Evolutionary conservation across 192 early-diverging fungal genomes (phyloP).

Genomic region (Diversispora eburnea): DNA sequence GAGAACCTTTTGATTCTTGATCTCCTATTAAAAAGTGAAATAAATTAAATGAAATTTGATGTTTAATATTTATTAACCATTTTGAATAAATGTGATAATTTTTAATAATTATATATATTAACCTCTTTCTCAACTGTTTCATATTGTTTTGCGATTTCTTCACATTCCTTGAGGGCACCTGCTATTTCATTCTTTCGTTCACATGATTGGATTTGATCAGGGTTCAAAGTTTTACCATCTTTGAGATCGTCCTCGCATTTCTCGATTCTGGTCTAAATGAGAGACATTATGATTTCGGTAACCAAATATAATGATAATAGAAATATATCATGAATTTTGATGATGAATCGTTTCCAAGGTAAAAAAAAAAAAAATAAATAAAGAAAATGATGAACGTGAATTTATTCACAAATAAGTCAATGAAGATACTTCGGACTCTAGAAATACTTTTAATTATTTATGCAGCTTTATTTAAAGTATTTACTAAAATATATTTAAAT

Average conservation of each 20-base stretch:
- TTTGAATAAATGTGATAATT: neutral
- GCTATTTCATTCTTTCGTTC: slow-evolving; percentile 19
- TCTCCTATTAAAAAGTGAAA: neutral
- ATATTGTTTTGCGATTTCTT: neutral
- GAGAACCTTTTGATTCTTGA: neutral
- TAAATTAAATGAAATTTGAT: neutral
- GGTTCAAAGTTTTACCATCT: neutral
- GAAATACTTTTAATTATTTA: neutral
- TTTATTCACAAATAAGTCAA: neutral
- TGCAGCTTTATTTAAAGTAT: neutral
- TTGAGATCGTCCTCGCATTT: slow-evolving; percentile 6
- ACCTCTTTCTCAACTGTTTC: slow-evolving; percentile 13
- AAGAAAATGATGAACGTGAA: too few species aligned
- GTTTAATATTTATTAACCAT: too few species aligned
- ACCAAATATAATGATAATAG: too few species aligned
- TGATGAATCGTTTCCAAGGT: too few species aligned
- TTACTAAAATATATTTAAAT: neutral
- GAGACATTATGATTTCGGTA: neutral
- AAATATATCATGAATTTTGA: too few species aligned
- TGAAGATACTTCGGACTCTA: neutral
- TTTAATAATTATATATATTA: neutral
- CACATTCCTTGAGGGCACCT: slow-evolving; percentile 5
- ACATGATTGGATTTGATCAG: slow-evolving; percentile 11
- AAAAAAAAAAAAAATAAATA: too few species aligned
- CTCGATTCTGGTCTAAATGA: slow-evolving; percentile 2